phyloP scores from a whole-genome alignment of 164 flowering plant species.

The Umbellularia californica region DNA sequence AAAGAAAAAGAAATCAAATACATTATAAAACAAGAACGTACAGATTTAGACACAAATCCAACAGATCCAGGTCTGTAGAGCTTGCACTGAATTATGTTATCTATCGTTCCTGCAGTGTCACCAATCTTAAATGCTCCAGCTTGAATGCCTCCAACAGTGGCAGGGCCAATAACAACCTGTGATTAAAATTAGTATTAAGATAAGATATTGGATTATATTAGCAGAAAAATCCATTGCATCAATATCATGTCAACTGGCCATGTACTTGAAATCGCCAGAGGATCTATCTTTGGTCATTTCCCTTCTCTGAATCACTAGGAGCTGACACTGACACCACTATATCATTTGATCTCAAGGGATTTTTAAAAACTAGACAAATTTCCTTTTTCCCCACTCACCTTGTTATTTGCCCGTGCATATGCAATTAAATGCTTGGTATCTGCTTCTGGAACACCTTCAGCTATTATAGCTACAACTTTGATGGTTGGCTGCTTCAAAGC shows the following conservation, averaged over 20 bases:
- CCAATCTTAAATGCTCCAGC: constrained; percentile 96
- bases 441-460: constrained; percentile 98
- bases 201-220: neutral
- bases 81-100: constrained; percentile 91
- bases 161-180: constrained; percentile 98
- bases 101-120: constrained; percentile 95
- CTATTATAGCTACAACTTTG: constrained; percentile 92
- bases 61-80: constrained; percentile 99
- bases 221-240: neutral
- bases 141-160: constrained; percentile 95
- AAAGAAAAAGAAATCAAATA: neutral
- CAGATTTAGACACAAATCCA: constrained; percentile 99
- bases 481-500: constrained; percentile 97
- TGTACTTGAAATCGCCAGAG: no score
- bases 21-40: constrained; percentile 26
- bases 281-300: constrained; percentile 1
- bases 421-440: constrained; percentile 96
- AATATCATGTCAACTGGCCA: neutral
- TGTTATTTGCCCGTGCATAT: constrained; percentile 87
- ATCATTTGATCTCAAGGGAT: neutral
- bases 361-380: neutral
- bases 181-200: constrained; percentile 7
- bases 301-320: neutral
- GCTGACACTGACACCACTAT: neutral
- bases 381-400: constrained; percentile 39